phyloP scores from a whole-genome alignment of 192 early-diverging fungal species.

The Backusella psychrophila region DNA sequence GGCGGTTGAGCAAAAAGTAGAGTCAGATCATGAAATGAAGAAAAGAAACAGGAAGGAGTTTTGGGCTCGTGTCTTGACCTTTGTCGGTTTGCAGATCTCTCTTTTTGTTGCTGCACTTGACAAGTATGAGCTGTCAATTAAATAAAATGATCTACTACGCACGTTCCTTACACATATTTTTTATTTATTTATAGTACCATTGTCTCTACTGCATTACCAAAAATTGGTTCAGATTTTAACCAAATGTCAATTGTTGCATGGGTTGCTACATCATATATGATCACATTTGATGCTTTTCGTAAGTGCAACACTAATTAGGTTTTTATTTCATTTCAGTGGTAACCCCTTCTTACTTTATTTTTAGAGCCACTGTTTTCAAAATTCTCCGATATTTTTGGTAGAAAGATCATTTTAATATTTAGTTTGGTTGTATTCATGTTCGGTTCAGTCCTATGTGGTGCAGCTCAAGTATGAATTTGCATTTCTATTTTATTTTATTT shows the following conservation, averaged over 20 bases:
- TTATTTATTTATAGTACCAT: slow-evolving; percentile 61
- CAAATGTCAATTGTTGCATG: slow-evolving; percentile 64
- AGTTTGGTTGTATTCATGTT: slow-evolving; percentile 73
- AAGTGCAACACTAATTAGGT: background rate
- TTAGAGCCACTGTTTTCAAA: slow-evolving; percentile 62
- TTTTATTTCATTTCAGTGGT: background rate
- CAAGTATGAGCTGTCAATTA: background rate
- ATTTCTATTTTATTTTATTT: background rate
- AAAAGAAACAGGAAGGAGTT: background rate
- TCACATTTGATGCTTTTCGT: slow-evolving; percentile 42
- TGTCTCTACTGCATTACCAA: slow-evolving; percentile 70
- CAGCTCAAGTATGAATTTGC: slow-evolving; percentile 45
- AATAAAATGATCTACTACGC: background rate
- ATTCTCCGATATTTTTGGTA: slow-evolving; percentile 81
- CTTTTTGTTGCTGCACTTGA: slow-evolving; percentile 23
- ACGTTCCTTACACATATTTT: background rate
- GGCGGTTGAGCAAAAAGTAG: background rate
- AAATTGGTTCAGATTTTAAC: slow-evolving; percentile 68
- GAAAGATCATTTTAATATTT: slow-evolving; percentile 66
- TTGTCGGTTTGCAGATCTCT: slow-evolving; percentile 8
- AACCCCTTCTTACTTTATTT: background rate
- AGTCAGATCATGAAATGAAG: background rate
- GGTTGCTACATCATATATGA: slow-evolving; percentile 72
- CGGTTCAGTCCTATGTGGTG: slow-evolving; percentile 79
- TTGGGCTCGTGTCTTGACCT: background rate